phyloP scores from a whole-genome alignment of 2,329 filamentous ascomycete species.

The Alternaria arbusti region DNA sequence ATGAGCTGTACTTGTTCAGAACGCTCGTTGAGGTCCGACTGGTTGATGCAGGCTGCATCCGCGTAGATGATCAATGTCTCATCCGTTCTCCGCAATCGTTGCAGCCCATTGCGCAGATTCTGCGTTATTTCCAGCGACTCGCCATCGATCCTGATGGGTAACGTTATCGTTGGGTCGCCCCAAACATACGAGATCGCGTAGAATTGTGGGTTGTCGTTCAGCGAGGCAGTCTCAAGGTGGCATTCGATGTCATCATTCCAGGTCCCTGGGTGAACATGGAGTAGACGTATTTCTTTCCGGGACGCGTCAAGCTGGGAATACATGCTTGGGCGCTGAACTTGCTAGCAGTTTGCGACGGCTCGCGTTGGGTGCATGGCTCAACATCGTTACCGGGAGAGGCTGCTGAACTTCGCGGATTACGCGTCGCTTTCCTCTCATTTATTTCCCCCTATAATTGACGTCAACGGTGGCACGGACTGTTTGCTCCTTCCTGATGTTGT shows the following conservation, averaged over 20 bases:
- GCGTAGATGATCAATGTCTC: not conserved
- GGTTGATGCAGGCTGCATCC: slow-evolving; percentile 23
- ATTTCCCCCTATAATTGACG: not conserved
- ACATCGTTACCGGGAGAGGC: not conserved
- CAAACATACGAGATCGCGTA: slow-evolving; percentile 9
- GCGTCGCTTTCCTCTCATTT: not conserved
- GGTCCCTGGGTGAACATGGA: not conserved
- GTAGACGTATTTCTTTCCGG: slow-evolving; percentile 3
- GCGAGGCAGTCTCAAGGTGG: not conserved
- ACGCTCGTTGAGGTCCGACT: slow-evolving; percentile 9
- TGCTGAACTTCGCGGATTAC: not conserved
- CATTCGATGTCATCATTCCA: not conserved
- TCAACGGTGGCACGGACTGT: not conserved
- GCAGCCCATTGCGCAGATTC: not conserved
- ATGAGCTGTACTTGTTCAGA: slow-evolving; percentile 13
- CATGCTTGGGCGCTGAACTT: not conserved
- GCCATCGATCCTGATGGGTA: not conserved
- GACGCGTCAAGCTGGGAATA: not conserved
- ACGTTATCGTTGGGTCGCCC: not conserved
- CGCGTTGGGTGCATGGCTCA: not conserved
- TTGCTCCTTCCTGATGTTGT: not conserved
- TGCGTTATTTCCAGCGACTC: not conserved
- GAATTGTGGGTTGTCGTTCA: slow-evolving; percentile 2
- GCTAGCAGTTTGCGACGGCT: not conserved
- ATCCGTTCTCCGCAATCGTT: not conserved